Base-by-base conservation (phyloP, 2,329 filamentous ascomycete genomes). In the Biscogniauxia marginata region DNA sequence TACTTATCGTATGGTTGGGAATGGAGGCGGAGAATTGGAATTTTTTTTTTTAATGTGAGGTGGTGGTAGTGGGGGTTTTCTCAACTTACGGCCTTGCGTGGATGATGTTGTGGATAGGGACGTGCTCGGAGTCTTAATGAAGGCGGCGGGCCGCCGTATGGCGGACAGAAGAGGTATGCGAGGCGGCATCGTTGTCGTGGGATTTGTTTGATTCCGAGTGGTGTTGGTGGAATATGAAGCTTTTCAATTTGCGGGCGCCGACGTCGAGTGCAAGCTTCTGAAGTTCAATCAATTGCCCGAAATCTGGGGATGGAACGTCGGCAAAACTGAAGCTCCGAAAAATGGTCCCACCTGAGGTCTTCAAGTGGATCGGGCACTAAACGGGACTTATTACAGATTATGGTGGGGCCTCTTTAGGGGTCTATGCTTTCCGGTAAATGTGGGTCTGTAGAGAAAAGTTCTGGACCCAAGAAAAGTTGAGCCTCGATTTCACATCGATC, bases 161-260 rank as follows among this genome's bases (percentile, higher is more conserved):
- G 66, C 63, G 39, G 58, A 49, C 7, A 68, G 34, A 0, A 66
- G 53, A 8, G 73, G 67, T 66, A 78, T 67, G 64, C 75, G 68
- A 18, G 74, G 74, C 54, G 75, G 72, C 77, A 80, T 80, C 52
- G 62, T 70, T 62, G 61, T 52, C 55, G 50, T 57, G 56, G 21
- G 59, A 22, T 58, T 49, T 49, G 48, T 50, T 44, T 57, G 21
- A 45, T 46, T 53, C 30, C 44, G 16, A 45, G 25, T 51, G 48
- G 25, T n/a, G 53, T 47, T 55, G 21, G n/a, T n/a, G n/a, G n/a
- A n/a, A n/a, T n/a, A n/a, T n/a, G n/a, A n/a, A n/a, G n/a, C n/a
- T n/a, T n/a, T n/a, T n/a, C n/a, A n/a, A n/a, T n/a, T n/a, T n/a
- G n/a, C n/a, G n/a, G n/a, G n/a, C n/a, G n/a, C n/a, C n/a, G n/a